These are phyloP conservation scores for Artemisia argyi DNA, from an alignment of 129 eudicot genomes.

Conservation along the genomic window DNA sequence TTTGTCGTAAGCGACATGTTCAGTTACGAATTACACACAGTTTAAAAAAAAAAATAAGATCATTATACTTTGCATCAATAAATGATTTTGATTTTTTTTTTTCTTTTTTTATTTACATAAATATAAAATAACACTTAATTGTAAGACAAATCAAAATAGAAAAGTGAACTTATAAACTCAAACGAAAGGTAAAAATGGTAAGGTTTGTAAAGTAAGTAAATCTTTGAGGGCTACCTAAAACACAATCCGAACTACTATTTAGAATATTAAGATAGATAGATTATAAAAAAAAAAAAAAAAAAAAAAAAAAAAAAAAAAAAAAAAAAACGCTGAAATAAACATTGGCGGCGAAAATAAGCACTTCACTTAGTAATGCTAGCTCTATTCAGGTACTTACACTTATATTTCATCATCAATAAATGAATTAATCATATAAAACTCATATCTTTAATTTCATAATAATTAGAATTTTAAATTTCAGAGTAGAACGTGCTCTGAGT, in stretches of 20 bases:
- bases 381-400: slow-evolving; percentile 42
- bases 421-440: background rate
- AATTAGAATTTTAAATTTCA: slow-evolving; percentile 24
- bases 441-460: background rate
- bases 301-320: background rate
- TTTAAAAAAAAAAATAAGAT: no score
- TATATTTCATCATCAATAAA: background rate
- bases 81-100: no score
- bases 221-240: background rate
- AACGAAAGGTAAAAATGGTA: no score
- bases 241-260: background rate
- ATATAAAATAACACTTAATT: no score
- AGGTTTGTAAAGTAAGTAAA: no score
- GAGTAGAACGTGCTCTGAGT: slow-evolving; percentile 44
- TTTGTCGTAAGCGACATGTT: no score
- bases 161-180: no score
- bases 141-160: no score
- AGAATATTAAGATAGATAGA: no score
- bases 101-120: no score
- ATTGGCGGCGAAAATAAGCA: background rate
- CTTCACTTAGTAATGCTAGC: slow-evolving; percentile 23
- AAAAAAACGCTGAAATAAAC: background rate
- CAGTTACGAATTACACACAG: no score
- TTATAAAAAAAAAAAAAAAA: background rate
- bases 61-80: no score